These are phyloP conservation scores for Mycothermus thermophilus DNA, from an alignment of 495 filamentous ascomycete genomes.

Conservation along the genomic window DNA sequence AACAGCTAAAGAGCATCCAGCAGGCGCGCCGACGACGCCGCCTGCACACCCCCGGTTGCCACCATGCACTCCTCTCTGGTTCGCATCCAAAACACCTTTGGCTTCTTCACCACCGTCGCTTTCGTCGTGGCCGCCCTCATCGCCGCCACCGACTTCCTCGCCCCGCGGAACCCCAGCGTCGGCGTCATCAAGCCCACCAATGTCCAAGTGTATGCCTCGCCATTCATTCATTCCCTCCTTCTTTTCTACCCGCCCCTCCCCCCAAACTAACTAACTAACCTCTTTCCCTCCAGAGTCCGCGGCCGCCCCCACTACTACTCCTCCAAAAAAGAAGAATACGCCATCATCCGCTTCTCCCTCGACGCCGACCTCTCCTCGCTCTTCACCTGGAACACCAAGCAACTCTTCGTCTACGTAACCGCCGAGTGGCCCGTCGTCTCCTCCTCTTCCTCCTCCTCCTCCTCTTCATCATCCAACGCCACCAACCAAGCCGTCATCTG, in stretches of 20 bases:
- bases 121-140: constrained; percentile 67
- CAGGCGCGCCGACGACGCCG: too few species aligned
- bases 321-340: constrained; percentile 84
- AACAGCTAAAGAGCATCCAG: constrained; percentile 1
- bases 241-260: not conserved
- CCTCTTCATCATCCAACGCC: constrained; percentile 25
- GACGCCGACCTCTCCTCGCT: constrained; percentile 74
- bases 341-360: constrained; percentile 82
- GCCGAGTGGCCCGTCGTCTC: constrained; percentile 80
- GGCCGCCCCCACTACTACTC: constrained; percentile 92
- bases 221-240: constrained; percentile 2
- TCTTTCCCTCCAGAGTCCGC: constrained; percentile 46
- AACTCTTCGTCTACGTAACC: constrained; percentile 89
- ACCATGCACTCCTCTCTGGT: constrained; percentile 79
- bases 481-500: constrained; percentile 76
- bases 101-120: constrained; percentile 92
- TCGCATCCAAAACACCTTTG: constrained; percentile 82
- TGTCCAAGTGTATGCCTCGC: constrained; percentile 62
- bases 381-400: constrained; percentile 99
- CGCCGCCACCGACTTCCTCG: constrained; percentile 62
- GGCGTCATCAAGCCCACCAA: constrained; percentile 55
- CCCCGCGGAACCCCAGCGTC: constrained; percentile 50
- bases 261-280: constrained; percentile 1
- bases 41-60: constrained; percentile 14
- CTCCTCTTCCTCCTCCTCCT: too few species aligned